Percentiles rank a stretch among this genome's conserved stretches.
Conservation (phyloP, 192 early-diverging fungal genomes). For the Geranomyces variabilis region DNA sequence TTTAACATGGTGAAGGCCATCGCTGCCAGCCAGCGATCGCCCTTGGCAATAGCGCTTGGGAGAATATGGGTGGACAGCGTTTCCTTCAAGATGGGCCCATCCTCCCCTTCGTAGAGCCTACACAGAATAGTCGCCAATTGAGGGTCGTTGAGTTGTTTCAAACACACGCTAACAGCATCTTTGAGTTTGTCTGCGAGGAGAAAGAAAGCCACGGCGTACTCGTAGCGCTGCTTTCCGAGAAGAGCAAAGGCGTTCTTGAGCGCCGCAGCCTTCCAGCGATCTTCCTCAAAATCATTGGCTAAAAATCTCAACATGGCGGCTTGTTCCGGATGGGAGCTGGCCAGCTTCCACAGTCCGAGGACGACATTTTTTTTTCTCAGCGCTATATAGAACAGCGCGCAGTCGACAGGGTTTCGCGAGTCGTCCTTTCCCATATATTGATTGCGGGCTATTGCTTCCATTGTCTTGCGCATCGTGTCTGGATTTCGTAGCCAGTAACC, state of each 20-base stretch:
- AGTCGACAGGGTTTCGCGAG: constrained; percentile 78
- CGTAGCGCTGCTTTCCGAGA: constrained; percentile 91
- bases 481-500: constrained; percentile 84
- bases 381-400: constrained; percentile 88
- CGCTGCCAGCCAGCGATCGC: constrained; percentile 71
- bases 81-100: constrained; percentile 59
- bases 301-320: constrained; percentile 88
- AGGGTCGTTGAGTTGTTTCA: constrained; percentile 87
- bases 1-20: constrained; percentile 63
- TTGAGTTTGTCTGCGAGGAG: constrained; percentile 82
- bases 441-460: constrained; percentile 89
- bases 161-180: constrained; percentile 91
- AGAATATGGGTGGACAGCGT: constrained; percentile 53
- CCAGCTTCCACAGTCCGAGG: constrained; percentile 87
- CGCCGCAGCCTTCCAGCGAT: constrained; percentile 91
- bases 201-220: constrained; percentile 95
- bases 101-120: constrained; percentile 84
- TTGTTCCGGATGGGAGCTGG: constrained; percentile 81
- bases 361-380: constrained; percentile 89
- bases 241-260: constrained; percentile 99
- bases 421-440: constrained; percentile 68
- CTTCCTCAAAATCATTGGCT: constrained; percentile 86
- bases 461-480: constrained; percentile 66
- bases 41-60: constrained; percentile 54
- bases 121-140: constrained; percentile 93